A percentile compares a stretch with the other conserved stretches of the same genome.
These are phyloP conservation scores for Serendipita sp. DNA, from an alignment of 768 basidiomycete species.

Conservation along the genomic window DNA sequence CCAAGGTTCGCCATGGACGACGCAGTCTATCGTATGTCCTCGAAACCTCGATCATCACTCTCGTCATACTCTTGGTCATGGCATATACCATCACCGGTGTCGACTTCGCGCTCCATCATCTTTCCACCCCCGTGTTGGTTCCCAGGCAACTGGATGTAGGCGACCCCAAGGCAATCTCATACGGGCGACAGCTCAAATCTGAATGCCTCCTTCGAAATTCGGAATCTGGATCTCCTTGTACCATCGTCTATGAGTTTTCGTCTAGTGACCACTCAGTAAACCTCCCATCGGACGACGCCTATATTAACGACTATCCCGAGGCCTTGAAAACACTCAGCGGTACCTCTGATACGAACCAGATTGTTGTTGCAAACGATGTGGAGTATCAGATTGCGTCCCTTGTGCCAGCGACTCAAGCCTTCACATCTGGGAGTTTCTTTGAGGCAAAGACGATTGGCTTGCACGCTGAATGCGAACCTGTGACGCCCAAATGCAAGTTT, in stretches of 20 bases:
- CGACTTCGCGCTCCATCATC: background rate
- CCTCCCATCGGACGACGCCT: background rate
- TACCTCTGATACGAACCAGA: background rate
- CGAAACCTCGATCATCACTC: background rate
- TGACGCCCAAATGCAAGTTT: background rate
- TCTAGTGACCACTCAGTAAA: background rate
- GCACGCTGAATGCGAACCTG: background rate
- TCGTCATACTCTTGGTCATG: background rate
- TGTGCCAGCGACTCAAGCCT: background rate
- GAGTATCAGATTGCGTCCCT: background rate
- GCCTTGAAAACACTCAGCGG: background rate
- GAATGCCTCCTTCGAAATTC: background rate
- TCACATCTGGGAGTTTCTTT: background rate
- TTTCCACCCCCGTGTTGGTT: background rate
- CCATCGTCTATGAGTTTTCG: background rate
- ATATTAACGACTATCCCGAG: background rate
- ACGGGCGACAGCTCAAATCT: background rate
- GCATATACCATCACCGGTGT: background rate
- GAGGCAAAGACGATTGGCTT: background rate
- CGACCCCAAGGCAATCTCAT: background rate
- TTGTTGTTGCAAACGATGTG: background rate
- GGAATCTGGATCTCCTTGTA: background rate
- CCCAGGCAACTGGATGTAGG: background rate
- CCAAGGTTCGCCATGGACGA: background rate
- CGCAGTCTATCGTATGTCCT: background rate